Conservation (phyloP, 257 asterid species). For the Rehmannia glutinosa region DNA sequence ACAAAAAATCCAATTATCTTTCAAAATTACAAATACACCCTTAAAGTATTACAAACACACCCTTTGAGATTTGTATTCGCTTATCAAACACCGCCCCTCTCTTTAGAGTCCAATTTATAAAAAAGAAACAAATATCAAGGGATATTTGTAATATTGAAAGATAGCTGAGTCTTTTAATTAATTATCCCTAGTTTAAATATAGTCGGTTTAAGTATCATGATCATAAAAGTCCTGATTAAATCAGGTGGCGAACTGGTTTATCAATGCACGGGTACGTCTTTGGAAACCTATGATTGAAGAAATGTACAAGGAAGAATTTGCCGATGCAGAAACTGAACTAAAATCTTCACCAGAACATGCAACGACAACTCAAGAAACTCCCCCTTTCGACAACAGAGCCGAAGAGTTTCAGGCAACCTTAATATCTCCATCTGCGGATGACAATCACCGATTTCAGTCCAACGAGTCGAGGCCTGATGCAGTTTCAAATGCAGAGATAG, state of each 20-base stretch:
- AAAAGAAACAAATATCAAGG: too few species aligned
- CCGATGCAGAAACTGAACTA: slow-evolving; percentile 42
- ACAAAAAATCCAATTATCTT: too few species aligned
- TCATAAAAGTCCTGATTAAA: slow-evolving; percentile 4
- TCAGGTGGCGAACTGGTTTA: slow-evolving; percentile 90
- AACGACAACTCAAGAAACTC: slow-evolving; percentile 28
- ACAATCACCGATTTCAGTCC: slow-evolving; percentile 23
- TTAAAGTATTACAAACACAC: too few species aligned
- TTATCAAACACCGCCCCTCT: too few species aligned
- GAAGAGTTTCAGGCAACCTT: slow-evolving; percentile 35
- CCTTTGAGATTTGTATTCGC: too few species aligned
- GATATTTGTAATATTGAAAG: too few species aligned
- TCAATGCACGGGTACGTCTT: slow-evolving; percentile 77
- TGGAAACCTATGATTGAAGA: slow-evolving; percentile 94
- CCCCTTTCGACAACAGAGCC: slow-evolving; percentile 35
- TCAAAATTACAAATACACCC: too few species aligned
- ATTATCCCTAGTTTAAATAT: too few species aligned
- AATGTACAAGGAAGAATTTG: slow-evolving; percentile 80
- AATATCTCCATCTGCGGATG: slow-evolving; percentile 21
- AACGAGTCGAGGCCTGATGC: slow-evolving; percentile 19
- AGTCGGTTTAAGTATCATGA: too few species aligned
- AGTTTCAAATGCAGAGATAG: slow-evolving; percentile 18
- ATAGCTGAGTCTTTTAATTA: too few species aligned
- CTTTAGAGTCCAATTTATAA: too few species aligned
- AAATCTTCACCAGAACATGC: slow-evolving; percentile 42